These are phyloP conservation scores for Xerocomellus dryophilus DNA, from an alignment of 768 basidiomycete genomes.

Conservation along the genomic window DNA sequence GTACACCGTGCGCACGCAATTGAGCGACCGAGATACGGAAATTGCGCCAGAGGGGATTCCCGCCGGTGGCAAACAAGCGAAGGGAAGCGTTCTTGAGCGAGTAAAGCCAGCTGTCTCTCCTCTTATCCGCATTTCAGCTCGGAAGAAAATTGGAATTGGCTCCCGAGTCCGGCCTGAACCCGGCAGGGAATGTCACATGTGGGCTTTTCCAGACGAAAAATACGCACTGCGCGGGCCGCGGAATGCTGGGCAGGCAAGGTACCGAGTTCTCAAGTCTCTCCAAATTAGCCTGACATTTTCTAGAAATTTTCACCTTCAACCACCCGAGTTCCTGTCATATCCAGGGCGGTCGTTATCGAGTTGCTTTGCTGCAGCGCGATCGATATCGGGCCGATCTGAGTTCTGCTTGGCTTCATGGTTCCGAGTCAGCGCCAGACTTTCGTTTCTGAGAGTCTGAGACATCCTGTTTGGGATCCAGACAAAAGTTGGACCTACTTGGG, in stretches of 20 bases:
- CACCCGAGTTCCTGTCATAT: neutral
- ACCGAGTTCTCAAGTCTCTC: neutral
- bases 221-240: neutral
- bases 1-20: neutral
- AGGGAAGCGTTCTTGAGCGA: neutral
- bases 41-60: neutral
- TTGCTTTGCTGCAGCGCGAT: neutral
- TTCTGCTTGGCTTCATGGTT: neutral
- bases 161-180: constrained; percentile 15
- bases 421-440: too few species aligned
- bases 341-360: neutral
- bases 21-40: neutral
- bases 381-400: neutral
- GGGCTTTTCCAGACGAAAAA: neutral
- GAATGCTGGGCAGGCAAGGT: neutral
- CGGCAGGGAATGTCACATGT: neutral
- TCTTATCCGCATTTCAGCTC: constrained; percentile 17
- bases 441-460: too few species aligned
- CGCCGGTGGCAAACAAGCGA: neutral
- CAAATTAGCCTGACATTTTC: neutral
- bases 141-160: constrained; percentile 9
- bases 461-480: too few species aligned
- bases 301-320: neutral
- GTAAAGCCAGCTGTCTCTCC: neutral
- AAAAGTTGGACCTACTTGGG: too few species aligned